phyloP scores from a whole-genome alignment of 2,329 filamentous ascomycete genomes.

The Cryphonectria naterciae region DNA sequence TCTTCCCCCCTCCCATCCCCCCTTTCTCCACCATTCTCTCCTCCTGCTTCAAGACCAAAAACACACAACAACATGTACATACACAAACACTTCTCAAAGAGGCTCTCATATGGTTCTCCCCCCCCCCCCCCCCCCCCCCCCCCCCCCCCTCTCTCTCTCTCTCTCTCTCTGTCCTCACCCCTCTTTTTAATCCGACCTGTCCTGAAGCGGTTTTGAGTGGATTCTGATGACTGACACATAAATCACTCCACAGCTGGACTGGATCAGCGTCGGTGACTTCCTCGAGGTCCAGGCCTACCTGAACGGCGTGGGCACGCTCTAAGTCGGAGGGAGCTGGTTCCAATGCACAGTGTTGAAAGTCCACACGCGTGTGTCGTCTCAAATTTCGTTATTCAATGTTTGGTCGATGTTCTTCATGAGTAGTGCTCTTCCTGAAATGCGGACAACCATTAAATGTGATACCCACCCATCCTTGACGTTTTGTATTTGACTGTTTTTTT shows the following conservation, averaged over 20 bases:
- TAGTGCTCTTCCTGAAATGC: background rate
- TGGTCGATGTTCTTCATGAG: background rate
- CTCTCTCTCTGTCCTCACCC: too few relatives aligned
- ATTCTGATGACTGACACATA: background rate
- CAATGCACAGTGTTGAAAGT: too few relatives aligned
- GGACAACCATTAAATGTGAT: background rate
- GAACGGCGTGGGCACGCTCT: constrained; percentile 20
- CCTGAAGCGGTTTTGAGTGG: background rate
- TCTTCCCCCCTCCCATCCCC: too few relatives aligned
- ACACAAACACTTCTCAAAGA: too few relatives aligned
- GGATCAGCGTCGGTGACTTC: constrained; percentile 25
- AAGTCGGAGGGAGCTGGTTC: too few relatives aligned
- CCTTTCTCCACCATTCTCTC: too few relatives aligned
- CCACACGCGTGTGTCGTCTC: background rate
- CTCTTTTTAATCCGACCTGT: background rate
- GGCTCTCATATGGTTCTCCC: too few relatives aligned
- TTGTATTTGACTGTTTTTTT: background rate
- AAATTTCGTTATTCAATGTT: background rate
- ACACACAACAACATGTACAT: too few relatives aligned
- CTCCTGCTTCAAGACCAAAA: too few relatives aligned
- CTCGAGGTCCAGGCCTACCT: constrained; percentile 21
- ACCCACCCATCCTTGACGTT: background rate
- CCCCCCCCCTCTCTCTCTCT: too few relatives aligned
- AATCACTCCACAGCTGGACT: constrained; percentile 22
- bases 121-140: too few relatives aligned